Base-by-base conservation (phyloP, 129 eudicot genomes). In the Erigeron canadensis region DNA sequence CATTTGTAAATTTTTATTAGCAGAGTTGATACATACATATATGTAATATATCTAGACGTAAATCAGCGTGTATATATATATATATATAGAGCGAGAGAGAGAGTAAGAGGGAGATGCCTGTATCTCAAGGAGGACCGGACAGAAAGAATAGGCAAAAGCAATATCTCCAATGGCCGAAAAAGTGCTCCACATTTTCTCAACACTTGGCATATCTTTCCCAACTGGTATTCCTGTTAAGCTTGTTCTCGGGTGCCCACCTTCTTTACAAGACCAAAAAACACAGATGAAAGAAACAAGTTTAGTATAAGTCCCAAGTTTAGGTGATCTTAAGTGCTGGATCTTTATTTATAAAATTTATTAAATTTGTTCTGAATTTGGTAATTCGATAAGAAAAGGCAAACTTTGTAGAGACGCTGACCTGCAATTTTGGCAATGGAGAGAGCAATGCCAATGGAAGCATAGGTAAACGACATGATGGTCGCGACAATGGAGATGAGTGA, bases 391-490 rank as follows among this genome's bases (percentile, higher is more conserved):
- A 28, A 28, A 28, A 28, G 56, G 56, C 15, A 6, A 7, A 50
- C 12, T 15, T 13, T n/a, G 16, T 45, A 66, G 54, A 44, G 71
- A 70, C 17, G 0, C 22, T 54, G 10, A 76, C 80, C 80, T 67
- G 69, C 79, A 53, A 88, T 70, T 75, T 86, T 83, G 44, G 89
- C 80, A 19, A 88, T 41, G 34, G 85, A 77, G 40, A 88, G 87
- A 17, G 79, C 92, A 15, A 86, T 61, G 13, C 91, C 96, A 42
- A 89, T 89, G 6, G 80, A 72, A 5, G 93, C 74, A 72, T 89
- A 89, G 5, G 80, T 72, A 28, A 86, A 89, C 12, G 96, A 89
- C 93, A 86, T 89, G 53, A 86, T 15, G n/a, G 90, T 86, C 4
- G 96, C 96, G 28, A 82, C 71, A 12, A 82, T 39, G 10, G 93